Conservation (phyloP, 1,284 basidiomycete genomes). For the Phellopilus nigrolimitatus region DNA sequence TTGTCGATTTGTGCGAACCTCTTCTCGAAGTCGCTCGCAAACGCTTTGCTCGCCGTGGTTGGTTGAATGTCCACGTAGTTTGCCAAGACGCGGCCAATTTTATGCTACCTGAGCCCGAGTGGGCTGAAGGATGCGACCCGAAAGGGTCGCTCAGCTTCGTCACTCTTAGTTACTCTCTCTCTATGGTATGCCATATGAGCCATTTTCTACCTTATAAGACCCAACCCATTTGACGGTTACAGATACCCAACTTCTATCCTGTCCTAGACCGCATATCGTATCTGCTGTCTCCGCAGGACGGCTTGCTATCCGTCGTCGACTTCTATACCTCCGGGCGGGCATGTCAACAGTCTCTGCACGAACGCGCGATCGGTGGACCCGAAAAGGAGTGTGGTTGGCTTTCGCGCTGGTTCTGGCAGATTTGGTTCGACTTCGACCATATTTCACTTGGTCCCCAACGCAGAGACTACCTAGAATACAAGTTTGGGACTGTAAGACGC, state of each 20-base stretch:
- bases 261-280: constrained; percentile 69
- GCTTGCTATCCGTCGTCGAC: constrained; percentile 71
- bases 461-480: constrained; percentile 76
- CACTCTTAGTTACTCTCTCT: constrained; percentile 70
- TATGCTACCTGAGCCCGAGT: constrained; percentile 59
- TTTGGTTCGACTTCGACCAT: constrained; percentile 61
- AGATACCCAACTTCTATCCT: constrained; percentile 71
- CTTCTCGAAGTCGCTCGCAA: constrained; percentile 68
- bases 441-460: constrained; percentile 67
- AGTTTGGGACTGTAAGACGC: constrained; percentile 60
- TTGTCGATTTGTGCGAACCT: constrained; percentile 75
- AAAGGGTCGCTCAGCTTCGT: constrained; percentile 57
- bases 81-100: constrained; percentile 76
- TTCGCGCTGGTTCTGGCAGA: constrained; percentile 78
- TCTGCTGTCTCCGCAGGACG: constrained; percentile 60
- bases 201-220: not conserved
- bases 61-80: constrained; percentile 71
- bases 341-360: constrained; percentile 44
- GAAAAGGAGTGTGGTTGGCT: constrained; percentile 72
- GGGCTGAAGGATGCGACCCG: constrained; percentile 46
- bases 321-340: constrained; percentile 70
- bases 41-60: constrained; percentile 65
- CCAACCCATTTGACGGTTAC: constrained; percentile 2
- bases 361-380: constrained; percentile 67
- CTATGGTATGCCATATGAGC: constrained; percentile 44